Conservation (phyloP, 768 basidiomycete genomes). For the Lentinula sp. region DNA sequence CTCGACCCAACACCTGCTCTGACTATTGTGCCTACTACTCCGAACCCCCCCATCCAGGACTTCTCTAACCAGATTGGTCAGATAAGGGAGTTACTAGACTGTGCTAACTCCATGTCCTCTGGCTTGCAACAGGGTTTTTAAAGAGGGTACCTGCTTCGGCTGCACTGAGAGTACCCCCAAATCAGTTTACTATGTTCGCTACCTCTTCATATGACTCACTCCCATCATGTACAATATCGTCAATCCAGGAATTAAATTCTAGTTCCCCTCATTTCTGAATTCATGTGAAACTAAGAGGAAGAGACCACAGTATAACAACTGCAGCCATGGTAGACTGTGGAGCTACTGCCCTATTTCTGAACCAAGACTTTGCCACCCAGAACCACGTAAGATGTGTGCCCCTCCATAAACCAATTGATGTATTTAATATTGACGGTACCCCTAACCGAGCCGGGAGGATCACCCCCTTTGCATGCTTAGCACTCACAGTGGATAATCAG, state of each 20-base stretch:
- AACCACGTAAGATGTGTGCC: too few relatives aligned
- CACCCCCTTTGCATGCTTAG: conserved; percentile 9
- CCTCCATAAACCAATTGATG: conserved; percentile 15
- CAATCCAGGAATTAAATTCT: too few relatives aligned
- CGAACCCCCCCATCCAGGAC: neutral
- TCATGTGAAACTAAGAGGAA: too few relatives aligned
- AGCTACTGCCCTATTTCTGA: too few relatives aligned
- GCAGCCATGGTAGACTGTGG: too few relatives aligned
- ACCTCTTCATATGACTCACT: too few relatives aligned
- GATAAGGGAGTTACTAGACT: neutral
- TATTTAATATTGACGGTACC: neutral
- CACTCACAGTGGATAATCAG: neutral
- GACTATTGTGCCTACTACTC: neutral
- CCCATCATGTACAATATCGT: too few relatives aligned
- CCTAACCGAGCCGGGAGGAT: neutral
- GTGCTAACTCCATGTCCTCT: neutral
- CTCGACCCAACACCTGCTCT: neutral
- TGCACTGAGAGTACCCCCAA: neutral
- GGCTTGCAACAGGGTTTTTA: neutral
- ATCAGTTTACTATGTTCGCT: neutral
- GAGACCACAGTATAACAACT: too few relatives aligned
- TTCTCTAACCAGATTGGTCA: neutral
- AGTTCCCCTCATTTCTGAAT: too few relatives aligned
- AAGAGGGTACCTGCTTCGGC: neutral
- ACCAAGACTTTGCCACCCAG: too few relatives aligned